Conservation (phyloP, 164 flowering plant species). For the Dillenia turbinata region DNA sequence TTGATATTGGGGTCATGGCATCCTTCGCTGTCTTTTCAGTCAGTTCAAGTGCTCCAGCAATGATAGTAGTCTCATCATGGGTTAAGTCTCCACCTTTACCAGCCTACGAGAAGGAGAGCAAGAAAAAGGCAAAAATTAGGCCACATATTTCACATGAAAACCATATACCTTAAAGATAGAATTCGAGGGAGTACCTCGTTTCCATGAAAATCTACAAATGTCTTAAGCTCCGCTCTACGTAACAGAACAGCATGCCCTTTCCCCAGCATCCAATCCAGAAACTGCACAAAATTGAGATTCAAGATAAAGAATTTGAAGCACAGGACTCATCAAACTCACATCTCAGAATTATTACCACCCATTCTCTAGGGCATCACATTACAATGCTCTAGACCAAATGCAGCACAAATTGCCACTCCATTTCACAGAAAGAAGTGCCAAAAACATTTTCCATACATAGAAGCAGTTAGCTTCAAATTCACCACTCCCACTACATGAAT, state of each 20-base stretch:
- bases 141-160: no score
- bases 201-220: slow-evolving; percentile 91
- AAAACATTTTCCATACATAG: no score
- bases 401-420: no score
- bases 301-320: no score
- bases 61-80: slow-evolving; percentile 95
- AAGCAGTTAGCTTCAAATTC: no score
- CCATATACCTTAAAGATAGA: background rate
- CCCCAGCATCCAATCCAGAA: slow-evolving; percentile 92
- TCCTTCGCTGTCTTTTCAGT: slow-evolving; percentile 92
- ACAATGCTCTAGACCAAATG: no score
- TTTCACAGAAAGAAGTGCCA: no score
- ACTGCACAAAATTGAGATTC: slow-evolving; percentile 25
- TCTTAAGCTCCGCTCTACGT: slow-evolving; percentile 91
- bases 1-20: slow-evolving; percentile 92
- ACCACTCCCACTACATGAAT: no score
- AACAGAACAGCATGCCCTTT: slow-evolving; percentile 83
- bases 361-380: no score
- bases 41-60: slow-evolving; percentile 88
- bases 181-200: slow-evolving; percentile 59
- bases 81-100: slow-evolving; percentile 98
- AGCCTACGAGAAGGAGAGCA: slow-evolving; percentile 38
- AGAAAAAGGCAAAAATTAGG: no score
- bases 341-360: background rate
- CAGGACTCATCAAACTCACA: background rate